Percentiles rank a stretch among this genome's conserved stretches.
Evolutionary conservation across 495 filamentous ascomycete genomes (phyloP).

Genomic region (Neurospora pannonica): DNA sequence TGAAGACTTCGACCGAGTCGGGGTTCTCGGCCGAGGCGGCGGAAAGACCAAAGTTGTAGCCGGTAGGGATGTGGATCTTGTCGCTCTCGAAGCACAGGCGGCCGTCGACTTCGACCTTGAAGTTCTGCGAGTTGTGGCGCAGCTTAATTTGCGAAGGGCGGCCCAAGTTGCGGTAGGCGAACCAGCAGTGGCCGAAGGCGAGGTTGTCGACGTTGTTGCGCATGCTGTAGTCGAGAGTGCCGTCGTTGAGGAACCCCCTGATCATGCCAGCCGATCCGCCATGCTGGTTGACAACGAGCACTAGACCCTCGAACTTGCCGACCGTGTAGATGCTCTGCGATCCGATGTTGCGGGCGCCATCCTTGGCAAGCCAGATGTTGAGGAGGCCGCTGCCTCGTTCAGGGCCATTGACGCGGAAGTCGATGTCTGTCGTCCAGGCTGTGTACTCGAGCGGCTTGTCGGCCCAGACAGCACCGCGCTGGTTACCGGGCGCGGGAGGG

Average conservation of each 20-base stretch:
- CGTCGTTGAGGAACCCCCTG: constrained; percentile 91
- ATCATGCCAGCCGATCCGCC: constrained; percentile 73
- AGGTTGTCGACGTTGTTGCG: constrained; percentile 73
- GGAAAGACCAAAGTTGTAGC: constrained; percentile 79
- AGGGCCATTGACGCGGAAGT: constrained; percentile 78
- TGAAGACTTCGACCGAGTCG: constrained; percentile 91
- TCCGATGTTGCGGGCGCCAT: constrained; percentile 54
- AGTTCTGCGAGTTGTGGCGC: constrained; percentile 50
- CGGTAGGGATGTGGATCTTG: constrained; percentile 65
- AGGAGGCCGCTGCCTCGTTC: constrained; percentile 84
- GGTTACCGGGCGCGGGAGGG: constrained; percentile 77
- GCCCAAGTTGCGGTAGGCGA: constrained; percentile 84
- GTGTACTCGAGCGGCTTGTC: constrained; percentile 50
- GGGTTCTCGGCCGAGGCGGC: constrained; percentile 84
- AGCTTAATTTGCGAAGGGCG: constrained; percentile 69
- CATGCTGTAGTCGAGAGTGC: constrained; percentile 66
- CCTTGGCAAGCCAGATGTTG: constrained; percentile 82
- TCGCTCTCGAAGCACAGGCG: constrained; percentile 74
- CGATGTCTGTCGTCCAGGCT: constrained; percentile 72
- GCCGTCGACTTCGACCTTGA: constrained; percentile 76
- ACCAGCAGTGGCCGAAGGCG: constrained; percentile 89
- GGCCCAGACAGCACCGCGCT: constrained; percentile 74
- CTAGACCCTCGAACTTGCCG: constrained; percentile 76
- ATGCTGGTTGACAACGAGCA: constrained; percentile 77
- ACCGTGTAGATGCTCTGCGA: constrained; percentile 74